Evolutionary conservation across 1,284 basidiomycete species (phyloP), one percentile per base, ranked within the genome.

Genomic region (Grifola frondosa): DNA sequence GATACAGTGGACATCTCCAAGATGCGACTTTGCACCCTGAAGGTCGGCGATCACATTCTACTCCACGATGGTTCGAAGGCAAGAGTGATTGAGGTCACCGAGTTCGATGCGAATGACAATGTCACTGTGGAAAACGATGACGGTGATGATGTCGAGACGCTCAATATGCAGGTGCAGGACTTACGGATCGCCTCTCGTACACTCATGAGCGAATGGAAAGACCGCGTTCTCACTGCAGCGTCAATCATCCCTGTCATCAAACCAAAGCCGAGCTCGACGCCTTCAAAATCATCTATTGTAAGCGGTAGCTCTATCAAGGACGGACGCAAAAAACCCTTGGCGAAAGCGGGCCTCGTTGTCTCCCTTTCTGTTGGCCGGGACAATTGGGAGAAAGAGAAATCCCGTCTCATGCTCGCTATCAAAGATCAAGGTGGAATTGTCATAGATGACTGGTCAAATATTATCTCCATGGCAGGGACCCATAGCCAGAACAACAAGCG

Each of bases 391-490:
- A 49, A 48, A 37, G 59, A 59, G 31, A 71, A 75, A 54, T 68
- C 75, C 3, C 54, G 54, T 12, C 52, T 80, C 17, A 59, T 74
- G 52, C 55, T 52, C 6, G 63, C 62, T 2, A 78, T 92, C 52
- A 71, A 68, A 49, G 59, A 57, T 4, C 61, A 71, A 12, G 88
- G 87, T 1, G 91, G 84, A 4, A 60, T 64, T 3, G 69, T 89
- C 5, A 61, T 84, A 16, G 77, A 82, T 9, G 78, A 87, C 45
- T 84, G 88, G 78, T 65, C 71, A 11, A 70, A 70, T n/a, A 60
- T 91, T n/a, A 75, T 89, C 56, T 60, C 64, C n/a, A 70, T 84
- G 67, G 70, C 77, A 16, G 78, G 81, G 8, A 65, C 63, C 25
- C 66, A 75, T 46, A 58, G 47, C 11, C 56, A 66, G 6, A 56